These are phyloP conservation scores for Penicillium coprophilum DNA, from an alignment of 495 filamentous ascomycete species.

Conservation along the genomic window DNA sequence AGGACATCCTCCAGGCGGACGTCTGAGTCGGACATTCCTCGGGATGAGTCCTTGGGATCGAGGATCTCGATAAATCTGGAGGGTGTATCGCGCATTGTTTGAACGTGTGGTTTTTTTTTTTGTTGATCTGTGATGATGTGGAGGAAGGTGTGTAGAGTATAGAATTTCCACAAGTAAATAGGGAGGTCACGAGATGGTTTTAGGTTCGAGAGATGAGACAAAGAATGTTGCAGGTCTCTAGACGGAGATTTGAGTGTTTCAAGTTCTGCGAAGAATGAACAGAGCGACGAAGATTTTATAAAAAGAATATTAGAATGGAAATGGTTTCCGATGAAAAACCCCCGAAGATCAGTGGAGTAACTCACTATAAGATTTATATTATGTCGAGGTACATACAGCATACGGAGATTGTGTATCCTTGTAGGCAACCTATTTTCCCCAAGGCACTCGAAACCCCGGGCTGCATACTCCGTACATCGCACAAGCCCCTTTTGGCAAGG, in stretches of 20 bases:
- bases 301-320: not conserved
- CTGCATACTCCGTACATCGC: not conserved
- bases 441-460: not conserved
- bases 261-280: not conserved
- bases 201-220: constrained; percentile 10
- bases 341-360: constrained; percentile 8
- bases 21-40: constrained; percentile 42
- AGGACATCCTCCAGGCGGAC: constrained; percentile 52
- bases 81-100: constrained; percentile 43
- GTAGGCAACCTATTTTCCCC: not conserved
- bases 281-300: not conserved
- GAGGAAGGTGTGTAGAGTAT: not conserved
- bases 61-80: constrained; percentile 52
- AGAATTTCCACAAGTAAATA: constrained; percentile 5
- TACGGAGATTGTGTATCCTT: not conserved
- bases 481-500: constrained; percentile 1
- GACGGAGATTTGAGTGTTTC: not conserved
- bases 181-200: constrained; percentile 6
- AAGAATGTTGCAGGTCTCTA: constrained; percentile 22
- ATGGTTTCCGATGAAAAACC: not conserved
- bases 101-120: not conserved
- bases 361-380: constrained; percentile 1
- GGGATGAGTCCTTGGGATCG: constrained; percentile 37
- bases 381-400: no score
- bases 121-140: not conserved